Evolutionary conservation across 2,329 filamentous ascomycete species (phyloP), one percentile per base, ranked within the genome.

Genomic region (Fusarium bulbicola): DNA sequence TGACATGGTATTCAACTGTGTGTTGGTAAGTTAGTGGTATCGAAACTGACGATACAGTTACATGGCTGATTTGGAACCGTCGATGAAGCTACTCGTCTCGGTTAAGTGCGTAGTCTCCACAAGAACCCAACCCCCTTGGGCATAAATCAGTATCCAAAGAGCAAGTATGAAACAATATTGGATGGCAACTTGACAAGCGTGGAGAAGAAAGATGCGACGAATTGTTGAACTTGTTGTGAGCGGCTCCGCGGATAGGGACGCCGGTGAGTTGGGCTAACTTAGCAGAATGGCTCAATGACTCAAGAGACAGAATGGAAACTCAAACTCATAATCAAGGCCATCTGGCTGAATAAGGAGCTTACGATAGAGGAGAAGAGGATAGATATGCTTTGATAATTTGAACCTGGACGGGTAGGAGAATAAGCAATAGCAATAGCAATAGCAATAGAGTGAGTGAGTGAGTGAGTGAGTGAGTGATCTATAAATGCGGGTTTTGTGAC

Each of bases 1-100:
- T 50, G 75, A 73, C 74, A 77, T 77, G 20, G 62, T 76, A 63
- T 76, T 70, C 34, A 54, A 58, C 52, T 67, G 63, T 66, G 50
- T 66, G 52, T 40, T n/a, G 39, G 21, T 15, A n/a, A n/a, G 39
- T 34, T 34, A 34, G 32, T 42, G 59, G 49, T 73, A 52, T 74
- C 56, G 37, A 68, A 52, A 63, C 65, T 61, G 49, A 50, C 47
- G 64, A 66, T 66, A 45, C 62, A 60, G 54, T 76, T 73, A 77
- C 68, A 77, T 77, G 63, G 71, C 72, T 70, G 53, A 59, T 42
- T 59, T 62, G 40, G 34, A 54, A 53, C 54, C 57, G 56, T 59
- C 40, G 59, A 69, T 34, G 59, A 63, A 47, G 43, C 43, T 61
- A 49, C 62, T 63, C 39, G 63, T 62, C 58, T 65, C 59, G 63